Percentiles rank a stretch among this genome's conserved stretches.
Evolutionary conservation across 2,329 filamentous ascomycete genomes (phyloP).

Genomic region (Monilinia aucupariae): DNA sequence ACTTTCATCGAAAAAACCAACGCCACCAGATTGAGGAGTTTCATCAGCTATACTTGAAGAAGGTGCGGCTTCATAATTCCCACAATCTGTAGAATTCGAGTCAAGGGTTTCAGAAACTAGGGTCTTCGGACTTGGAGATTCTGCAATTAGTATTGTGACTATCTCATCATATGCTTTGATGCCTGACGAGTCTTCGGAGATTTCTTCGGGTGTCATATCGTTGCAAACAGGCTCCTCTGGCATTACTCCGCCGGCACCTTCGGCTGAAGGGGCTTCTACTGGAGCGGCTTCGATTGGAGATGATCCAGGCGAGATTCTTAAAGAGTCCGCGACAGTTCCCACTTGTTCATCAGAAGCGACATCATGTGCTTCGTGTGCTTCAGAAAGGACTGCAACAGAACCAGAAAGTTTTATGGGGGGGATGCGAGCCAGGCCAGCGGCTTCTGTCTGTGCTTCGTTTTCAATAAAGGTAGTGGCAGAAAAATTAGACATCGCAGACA

Average conservation of each 20-base stretch:
- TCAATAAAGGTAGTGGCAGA: conserved; percentile 69
- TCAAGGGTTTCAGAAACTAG: not conserved
- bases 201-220: conserved; percentile 21
- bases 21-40: not conserved
- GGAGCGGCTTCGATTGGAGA: conserved; percentile 25
- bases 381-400: not conserved
- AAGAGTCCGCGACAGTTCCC: conserved; percentile 21
- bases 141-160: not conserved
- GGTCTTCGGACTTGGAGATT: not conserved
- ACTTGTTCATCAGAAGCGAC: not conserved
- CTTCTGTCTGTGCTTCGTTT: conserved; percentile 61
- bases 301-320: conserved; percentile 29
- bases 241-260: conserved; percentile 12
- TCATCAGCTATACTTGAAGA: not conserved
- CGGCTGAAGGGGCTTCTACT: conserved; percentile 26
- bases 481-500: conserved; percentile 53
- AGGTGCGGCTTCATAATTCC: not conserved
- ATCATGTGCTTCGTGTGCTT: conserved; percentile 4
- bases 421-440: conserved; percentile 30
- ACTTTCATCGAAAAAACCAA: conserved; percentile 1
- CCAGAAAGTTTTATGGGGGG: conserved; percentile 14
- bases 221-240: not conserved
- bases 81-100: not conserved
- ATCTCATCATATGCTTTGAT: not conserved
- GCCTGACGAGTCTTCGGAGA: not conserved